Evolutionary conservation across 805 yeast species (phyloP).

Genomic region (Teunomyces barrocoloradensis): DNA sequence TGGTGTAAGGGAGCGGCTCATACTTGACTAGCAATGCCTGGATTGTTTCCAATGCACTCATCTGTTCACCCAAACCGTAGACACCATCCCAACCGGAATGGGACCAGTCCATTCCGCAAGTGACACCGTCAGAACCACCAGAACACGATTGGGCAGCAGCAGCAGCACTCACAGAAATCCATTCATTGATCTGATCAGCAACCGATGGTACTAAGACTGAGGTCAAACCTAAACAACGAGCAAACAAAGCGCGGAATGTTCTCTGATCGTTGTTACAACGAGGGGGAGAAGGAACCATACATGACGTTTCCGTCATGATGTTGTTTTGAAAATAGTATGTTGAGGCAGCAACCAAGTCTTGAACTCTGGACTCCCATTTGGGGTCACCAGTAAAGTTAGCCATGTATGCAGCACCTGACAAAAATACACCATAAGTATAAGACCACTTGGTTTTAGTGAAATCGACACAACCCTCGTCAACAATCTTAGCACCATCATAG

Average conservation of each 20-base stretch:
- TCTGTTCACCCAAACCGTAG: constrained; percentile 79
- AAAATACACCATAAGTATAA: constrained; percentile 65
- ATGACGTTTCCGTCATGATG: constrained; percentile 61
- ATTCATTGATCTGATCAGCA: constrained; percentile 38
- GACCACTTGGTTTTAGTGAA: constrained; percentile 57
- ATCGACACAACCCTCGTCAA: constrained; percentile 44
- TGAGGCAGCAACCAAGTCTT: constrained; percentile 37
- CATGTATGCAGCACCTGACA: constrained; percentile 69
- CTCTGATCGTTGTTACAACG: constrained; percentile 74
- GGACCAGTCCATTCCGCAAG: constrained; percentile 76
- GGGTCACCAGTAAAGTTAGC: constrained; percentile 56
- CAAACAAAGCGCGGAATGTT: constrained; percentile 66
- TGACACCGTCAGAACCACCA: constrained; percentile 82
- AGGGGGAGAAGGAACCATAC: constrained; percentile 41
- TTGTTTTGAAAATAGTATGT: constrained; percentile 43
- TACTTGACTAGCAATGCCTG: constrained; percentile 43
- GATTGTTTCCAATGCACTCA: constrained; percentile 67
- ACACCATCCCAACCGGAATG: constrained; percentile 57
- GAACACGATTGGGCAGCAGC: constrained; percentile 71
- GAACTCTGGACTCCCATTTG: constrained; percentile 41
- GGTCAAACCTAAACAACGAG: constrained; percentile 62
- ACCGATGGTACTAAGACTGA: constrained; percentile 53
- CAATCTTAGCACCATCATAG: constrained; percentile 59
- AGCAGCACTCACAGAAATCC: constrained; percentile 49
- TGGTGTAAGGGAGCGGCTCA: constrained; percentile 33